A percentile compares a stretch with the other conserved stretches of the same genome.
Conservation (phyloP, 2,329 filamentous ascomycete genomes). For the Stagonosporopsis cucurbitacearum region DNA sequence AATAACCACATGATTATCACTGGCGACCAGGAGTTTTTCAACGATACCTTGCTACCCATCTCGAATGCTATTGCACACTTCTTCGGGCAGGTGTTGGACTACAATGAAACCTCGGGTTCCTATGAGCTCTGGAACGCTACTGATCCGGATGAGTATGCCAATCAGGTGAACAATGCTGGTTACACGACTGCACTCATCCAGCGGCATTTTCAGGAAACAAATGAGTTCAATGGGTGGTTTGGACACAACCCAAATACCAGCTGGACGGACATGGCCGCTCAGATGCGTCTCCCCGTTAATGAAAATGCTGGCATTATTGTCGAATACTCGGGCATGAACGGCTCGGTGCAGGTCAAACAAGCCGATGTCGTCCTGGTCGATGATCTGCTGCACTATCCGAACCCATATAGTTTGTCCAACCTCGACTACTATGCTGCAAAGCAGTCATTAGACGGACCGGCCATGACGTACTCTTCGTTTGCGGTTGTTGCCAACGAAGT, state of each 20-base stretch:
- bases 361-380: conserved; percentile 73
- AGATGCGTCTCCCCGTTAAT: conserved; percentile 63
- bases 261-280: conserved; percentile 63
- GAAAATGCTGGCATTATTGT: conserved; percentile 64
- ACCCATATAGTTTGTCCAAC: conserved; percentile 63
- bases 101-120: conserved; percentile 56
- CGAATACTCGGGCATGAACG: conserved; percentile 71
- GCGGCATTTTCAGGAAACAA: conserved; percentile 63
- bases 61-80: conserved; percentile 69
- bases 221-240: conserved; percentile 63
- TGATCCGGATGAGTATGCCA: conserved; percentile 75
- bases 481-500: conserved; percentile 70
- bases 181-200: conserved; percentile 70
- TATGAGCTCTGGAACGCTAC: conserved; percentile 63
- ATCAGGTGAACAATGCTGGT: conserved; percentile 70
- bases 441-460: conserved; percentile 71
- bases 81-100: conserved; percentile 65
- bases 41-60: conserved; percentile 64
- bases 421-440: conserved; percentile 74
- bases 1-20: conserved; percentile 67
- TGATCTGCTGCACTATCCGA: conserved; percentile 67
- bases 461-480: conserved; percentile 76
- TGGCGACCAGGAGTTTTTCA: conserved; percentile 64
- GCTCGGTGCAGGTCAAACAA: conserved; percentile 70
- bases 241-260: conserved; percentile 62